phyloP scores from a whole-genome alignment of 2,329 filamentous ascomycete species.

The Fonsecaea pugnacius region DNA sequence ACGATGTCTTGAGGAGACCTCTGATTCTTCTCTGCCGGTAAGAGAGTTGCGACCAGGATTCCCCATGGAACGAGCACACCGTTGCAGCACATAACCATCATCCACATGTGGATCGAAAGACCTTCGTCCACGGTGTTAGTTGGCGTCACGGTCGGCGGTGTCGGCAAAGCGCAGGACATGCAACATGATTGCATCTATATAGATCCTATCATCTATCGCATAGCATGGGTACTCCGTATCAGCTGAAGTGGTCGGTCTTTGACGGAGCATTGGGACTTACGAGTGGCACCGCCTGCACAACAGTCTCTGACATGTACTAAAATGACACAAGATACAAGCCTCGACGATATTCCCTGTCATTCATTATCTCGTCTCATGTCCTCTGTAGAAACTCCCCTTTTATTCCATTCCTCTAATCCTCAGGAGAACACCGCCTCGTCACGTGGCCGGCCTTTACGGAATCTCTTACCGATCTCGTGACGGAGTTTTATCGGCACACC shows the following conservation, averaged over 20 bases:
- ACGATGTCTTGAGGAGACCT: slow-evolving; percentile 24
- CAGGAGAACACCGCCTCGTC: neutral
- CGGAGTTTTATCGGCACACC: slow-evolving; percentile 1
- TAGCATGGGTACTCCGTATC: neutral
- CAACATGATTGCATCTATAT: neutral
- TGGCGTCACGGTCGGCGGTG: neutral
- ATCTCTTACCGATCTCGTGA: neutral
- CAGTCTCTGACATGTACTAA: neutral
- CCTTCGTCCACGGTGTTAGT: neutral
- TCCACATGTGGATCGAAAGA: neutral
- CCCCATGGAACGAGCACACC: neutral
- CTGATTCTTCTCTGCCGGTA: neutral
- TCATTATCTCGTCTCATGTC: neutral
- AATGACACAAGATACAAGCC: neutral
- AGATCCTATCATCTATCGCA: neutral
- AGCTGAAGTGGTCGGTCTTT: neutral
- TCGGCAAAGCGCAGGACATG: neutral
- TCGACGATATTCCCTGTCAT: neutral
- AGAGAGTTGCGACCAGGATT: neutral
- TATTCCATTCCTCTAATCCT: neutral
- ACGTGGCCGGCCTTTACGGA: neutral
- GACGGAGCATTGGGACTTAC: neutral
- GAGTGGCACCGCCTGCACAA: neutral
- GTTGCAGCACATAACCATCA: neutral
- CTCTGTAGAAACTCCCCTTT: neutral